Evolutionary conservation across 2,329 filamentous ascomycete genomes (phyloP).

Genomic region (Colletotrichum lupini): DNA sequence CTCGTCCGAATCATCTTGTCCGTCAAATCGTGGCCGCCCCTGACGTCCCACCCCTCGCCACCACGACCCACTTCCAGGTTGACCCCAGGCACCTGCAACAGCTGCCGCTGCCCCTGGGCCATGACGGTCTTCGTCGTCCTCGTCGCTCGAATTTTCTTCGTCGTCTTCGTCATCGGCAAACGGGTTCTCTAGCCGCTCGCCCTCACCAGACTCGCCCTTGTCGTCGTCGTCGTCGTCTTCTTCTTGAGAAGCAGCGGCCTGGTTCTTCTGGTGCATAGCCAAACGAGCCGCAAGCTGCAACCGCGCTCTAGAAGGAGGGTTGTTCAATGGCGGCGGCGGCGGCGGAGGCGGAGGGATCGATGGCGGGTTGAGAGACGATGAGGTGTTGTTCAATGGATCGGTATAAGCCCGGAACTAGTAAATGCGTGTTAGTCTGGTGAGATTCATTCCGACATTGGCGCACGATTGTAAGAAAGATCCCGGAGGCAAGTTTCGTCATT

Average conservation of each 20-base stretch:
- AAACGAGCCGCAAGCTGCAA: constrained; percentile 91
- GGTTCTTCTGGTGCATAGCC: constrained; percentile 77
- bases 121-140: constrained; percentile 58
- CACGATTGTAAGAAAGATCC: not conserved
- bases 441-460: not conserved
- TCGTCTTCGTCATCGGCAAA: constrained; percentile 67
- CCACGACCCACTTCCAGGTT: constrained; percentile 55
- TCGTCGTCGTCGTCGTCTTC: constrained; percentile 50
- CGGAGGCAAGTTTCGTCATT: constrained; percentile 27
- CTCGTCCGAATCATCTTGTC: constrained; percentile 59
- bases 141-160: constrained; percentile 61
- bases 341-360: constrained; percentile 69
- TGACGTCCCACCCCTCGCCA: constrained; percentile 56
- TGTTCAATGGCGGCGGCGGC: constrained; percentile 84
- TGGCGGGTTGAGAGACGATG: constrained; percentile 63
- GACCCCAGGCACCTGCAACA: constrained; percentile 43
- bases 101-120: constrained; percentile 15
- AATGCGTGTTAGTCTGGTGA: constrained; percentile 23
- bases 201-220: constrained; percentile 34
- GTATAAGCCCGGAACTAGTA: constrained; percentile 69
- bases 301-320: constrained; percentile 86
- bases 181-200: constrained; percentile 56
- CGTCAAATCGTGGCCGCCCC: constrained; percentile 50
- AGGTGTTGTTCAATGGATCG: constrained; percentile 61
- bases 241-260: constrained; percentile 54